Evolutionary conservation across 768 basidiomycete species (phyloP).

Genomic region (Amanita fuliginea): DNA sequence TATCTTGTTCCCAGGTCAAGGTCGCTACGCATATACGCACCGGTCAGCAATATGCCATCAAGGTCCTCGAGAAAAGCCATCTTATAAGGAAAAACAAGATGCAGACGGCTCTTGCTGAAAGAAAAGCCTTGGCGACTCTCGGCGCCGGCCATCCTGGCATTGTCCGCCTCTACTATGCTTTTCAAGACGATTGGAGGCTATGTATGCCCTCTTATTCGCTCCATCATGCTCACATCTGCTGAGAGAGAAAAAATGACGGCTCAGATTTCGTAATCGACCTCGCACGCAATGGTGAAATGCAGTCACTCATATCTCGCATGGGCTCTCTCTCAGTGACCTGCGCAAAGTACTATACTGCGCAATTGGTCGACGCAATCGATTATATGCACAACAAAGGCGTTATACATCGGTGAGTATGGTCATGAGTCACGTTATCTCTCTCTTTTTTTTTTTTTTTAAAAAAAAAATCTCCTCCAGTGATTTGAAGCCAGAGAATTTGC

Average conservation of each 20-base stretch:
- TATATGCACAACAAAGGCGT: constrained; percentile 90
- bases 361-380: constrained; percentile 77
- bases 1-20: constrained; percentile 35
- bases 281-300: constrained; percentile 69
- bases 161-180: constrained; percentile 71
- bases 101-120: constrained; percentile 69
- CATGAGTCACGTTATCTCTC: constrained; percentile 1
- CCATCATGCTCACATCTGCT: neutral
- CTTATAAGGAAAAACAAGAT: constrained; percentile 71
- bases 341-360: constrained; percentile 78
- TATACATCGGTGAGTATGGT: constrained; percentile 57
- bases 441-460: no score
- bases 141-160: constrained; percentile 75
- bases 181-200: constrained; percentile 75
- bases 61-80: constrained; percentile 71
- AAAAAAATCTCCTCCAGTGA: constrained; percentile 32
- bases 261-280: constrained; percentile 74
- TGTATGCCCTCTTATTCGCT: constrained; percentile 39
- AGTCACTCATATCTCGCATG: constrained; percentile 55
- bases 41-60: constrained; percentile 33
- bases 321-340: constrained; percentile 82
- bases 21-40: constrained; percentile 41
- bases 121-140: constrained; percentile 63
- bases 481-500: constrained; percentile 79
- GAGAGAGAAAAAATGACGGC: no score